Base-by-base conservation (phyloP, 192 early-diverging fungal species). In the Podila verticillata region DNA sequence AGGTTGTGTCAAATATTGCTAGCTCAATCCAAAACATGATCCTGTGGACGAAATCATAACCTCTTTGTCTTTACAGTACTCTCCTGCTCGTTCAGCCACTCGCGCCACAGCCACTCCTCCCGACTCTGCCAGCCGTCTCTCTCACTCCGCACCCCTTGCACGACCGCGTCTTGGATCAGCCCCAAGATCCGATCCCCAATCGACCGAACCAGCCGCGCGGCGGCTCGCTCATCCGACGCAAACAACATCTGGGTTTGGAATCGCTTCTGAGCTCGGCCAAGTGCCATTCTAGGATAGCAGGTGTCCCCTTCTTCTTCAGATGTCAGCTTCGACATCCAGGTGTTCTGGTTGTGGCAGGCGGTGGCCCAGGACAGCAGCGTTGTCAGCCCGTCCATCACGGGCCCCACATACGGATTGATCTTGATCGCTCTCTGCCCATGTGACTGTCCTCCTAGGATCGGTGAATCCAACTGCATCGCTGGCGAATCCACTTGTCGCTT, bases 41-140 rank as follows among this genome's bases (percentile, higher is more conserved):
- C 35, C 3, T 9, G 9, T 8, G 35, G 9, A 35, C n/a, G n/a
- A 35, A 35, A 35, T 8, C 2, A 35, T 35, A 5, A 8, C 10
- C 36, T 8, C 10, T 8, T 12, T 10, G 36, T 39, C 65, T 63
- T n/a, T 75, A 75, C 73, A 12, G 66, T 75, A 24, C 73, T 75
- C 19, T 75, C 73, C n/a, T 65, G 60, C 8, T 69, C 73, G 49
- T 65, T 75, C 8, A 75, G 30, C 73, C 73, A 75, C 1, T 69
- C 73, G 20, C 73, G 48, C 73, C 73, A 75, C 9, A 75, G 47
- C 73, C 73, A 75, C 30, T 75, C 73, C 29, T 69, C 73, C 17
- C 39, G 31, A 28, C 61, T 34, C 12, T 34, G 65, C 73, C 73
- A 75, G 5, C 73, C 73, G 51, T 75, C 73, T 10, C 68, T 48